Base-by-base conservation (phyloP, 768 basidiomycete genomes). In the Zangia roseola region DNA sequence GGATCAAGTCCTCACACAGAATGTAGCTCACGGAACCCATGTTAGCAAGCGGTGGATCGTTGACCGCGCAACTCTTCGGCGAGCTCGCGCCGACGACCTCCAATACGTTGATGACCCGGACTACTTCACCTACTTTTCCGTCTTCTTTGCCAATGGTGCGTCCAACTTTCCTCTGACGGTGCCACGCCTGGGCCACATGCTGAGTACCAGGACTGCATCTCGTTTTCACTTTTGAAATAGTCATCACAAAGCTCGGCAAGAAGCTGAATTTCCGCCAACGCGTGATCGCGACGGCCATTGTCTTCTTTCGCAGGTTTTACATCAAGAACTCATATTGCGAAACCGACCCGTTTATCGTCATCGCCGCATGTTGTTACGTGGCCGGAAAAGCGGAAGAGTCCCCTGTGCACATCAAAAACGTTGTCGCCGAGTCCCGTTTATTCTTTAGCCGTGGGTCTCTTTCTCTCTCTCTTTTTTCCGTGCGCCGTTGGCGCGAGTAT, bases 371-470 rank as follows among this genome's bases (percentile, higher is more conserved):
- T 69, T 86, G 86, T 55, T 98, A 97, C 68, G 87, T 98, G 28
- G 94, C 95, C 9, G 91, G 94, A 0, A 99, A 99, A 67, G 92
- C 94, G 1, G 97, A 99, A 63, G 97, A 99, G 67, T 91, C 86
- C 0, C 94, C 97, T 0, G 80, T 93, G 1, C 93, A 94, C 62
- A 93, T 98, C 71, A 97, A 97, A 73, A 88, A 80, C 55, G 84
- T 97, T 24, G 85, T 95, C 23, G 70, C 83, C 2, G 94, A 97
- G 64, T 86, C 94, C 0, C 80, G 89, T 47, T 60, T 76, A 6
- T 68, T 94, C 36, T 97, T 94, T 64, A 79, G 77, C 56, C 79
- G 86, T 88, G 62, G 45, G 82, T 75, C 13, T 43, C 46, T 4
- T 10, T 28, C 35, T 23, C n/a, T 33, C n/a, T n/a, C n/a, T n/a